phyloP scores from a whole-genome alignment of 208 protist genomes.

The Novymonas esmeraldas region DNA sequence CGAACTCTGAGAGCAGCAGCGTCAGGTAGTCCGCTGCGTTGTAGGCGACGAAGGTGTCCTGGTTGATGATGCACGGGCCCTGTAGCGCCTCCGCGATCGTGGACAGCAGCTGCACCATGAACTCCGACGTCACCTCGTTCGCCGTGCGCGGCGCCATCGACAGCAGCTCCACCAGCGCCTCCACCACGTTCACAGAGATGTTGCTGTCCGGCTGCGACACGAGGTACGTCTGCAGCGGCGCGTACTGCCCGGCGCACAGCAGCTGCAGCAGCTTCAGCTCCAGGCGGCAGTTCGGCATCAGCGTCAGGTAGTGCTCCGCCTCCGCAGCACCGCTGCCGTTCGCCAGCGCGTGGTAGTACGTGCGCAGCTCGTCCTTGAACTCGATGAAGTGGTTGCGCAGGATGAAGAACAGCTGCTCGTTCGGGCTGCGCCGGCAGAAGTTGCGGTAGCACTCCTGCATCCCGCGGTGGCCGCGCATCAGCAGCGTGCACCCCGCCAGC shows the following conservation, averaged over 20 bases:
- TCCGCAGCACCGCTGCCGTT: slow-evolving; percentile 28
- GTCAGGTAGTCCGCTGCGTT: slow-evolving; percentile 53
- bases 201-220: slow-evolving; percentile 60
- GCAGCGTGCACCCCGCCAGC: slow-evolving; percentile 34
- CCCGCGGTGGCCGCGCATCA: slow-evolving; percentile 36
- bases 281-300: slow-evolving; percentile 29
- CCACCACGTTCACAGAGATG: slow-evolving; percentile 65
- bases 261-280: slow-evolving; percentile 68
- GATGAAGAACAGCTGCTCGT: slow-evolving; percentile 49
- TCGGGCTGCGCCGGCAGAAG: slow-evolving; percentile 39
- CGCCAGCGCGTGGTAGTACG: slow-evolving; percentile 26
- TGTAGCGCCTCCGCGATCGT: slow-evolving; percentile 58
- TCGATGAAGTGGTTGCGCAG: slow-evolving; percentile 46
- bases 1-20: slow-evolving; percentile 31
- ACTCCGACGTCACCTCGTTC: slow-evolving; percentile 41
- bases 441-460: slow-evolving; percentile 56
- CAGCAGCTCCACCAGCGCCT: slow-evolving; percentile 56
- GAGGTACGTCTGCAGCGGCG: slow-evolving; percentile 62
- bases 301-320: slow-evolving; percentile 31
- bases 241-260: slow-evolving; percentile 66
- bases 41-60: slow-evolving; percentile 57
- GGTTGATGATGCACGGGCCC: slow-evolving; percentile 55
- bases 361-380: slow-evolving; percentile 39
- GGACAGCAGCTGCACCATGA: slow-evolving; percentile 49
- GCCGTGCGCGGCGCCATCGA: slow-evolving; percentile 37